phyloP scores from a whole-genome alignment of 176 grass and related monocot species.

The Triticum turgidum region DNA sequence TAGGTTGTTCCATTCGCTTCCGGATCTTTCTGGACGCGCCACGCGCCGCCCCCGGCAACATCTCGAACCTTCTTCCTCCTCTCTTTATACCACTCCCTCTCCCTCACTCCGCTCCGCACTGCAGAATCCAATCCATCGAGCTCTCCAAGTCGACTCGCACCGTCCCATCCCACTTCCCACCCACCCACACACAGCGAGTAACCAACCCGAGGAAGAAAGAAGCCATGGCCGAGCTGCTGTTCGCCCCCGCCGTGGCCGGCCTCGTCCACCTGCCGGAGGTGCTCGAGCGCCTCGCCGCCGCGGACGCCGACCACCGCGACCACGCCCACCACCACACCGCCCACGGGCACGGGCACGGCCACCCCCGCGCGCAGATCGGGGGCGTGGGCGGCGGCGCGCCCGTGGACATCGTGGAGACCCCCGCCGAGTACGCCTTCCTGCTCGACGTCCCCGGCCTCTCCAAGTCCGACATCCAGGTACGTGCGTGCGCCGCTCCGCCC shows the following conservation, averaged over 20 bases:
- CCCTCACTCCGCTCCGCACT: neutral
- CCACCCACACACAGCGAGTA: neutral
- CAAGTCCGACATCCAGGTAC: constrained; percentile 76
- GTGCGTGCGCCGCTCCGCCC: no score
- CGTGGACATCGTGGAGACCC: constrained; percentile 77
- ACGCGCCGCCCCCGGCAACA: constrained; percentile 18
- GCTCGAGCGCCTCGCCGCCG: constrained; percentile 57
- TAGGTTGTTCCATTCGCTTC: constrained; percentile 15
- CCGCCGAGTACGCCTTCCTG: constrained; percentile 68
- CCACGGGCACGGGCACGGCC: constrained; percentile 5
- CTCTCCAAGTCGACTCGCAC: neutral
- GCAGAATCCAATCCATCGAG: neutral
- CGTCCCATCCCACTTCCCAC: no score
- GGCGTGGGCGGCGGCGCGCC: constrained; percentile 16
- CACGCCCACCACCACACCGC: neutral
- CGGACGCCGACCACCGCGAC: neutral
- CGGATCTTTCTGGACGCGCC: constrained; percentile 51
- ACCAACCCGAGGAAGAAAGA: neutral
- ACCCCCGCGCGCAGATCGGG: neutral
- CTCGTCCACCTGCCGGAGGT: constrained; percentile 80
- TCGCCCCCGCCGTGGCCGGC: constrained; percentile 61
- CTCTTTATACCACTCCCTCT: constrained; percentile 15
- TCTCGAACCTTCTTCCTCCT: constrained; percentile 40
- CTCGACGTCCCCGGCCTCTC: constrained; percentile 84
- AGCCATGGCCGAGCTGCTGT: constrained; percentile 55